Evolutionary conservation across 441 rosid species (phyloP).

Genomic region (Pelargonium citronellum): DNA sequence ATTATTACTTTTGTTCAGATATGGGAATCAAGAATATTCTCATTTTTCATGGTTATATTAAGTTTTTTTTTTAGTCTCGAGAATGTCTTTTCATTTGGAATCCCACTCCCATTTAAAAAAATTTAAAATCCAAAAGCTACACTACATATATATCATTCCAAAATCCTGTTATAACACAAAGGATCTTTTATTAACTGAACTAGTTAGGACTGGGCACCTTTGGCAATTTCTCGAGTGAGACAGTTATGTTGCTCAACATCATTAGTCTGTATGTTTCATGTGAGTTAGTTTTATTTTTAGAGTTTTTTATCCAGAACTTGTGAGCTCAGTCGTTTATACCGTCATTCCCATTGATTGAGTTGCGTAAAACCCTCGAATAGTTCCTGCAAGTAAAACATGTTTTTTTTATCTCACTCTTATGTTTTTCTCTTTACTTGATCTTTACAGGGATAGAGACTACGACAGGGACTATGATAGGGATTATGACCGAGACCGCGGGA

Average conservation of each 20-base stretch:
- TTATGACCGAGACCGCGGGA: constrained; percentile 45
- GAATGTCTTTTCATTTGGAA: no score
- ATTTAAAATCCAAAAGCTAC: no score
- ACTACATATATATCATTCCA: no score
- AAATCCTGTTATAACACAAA: no score
- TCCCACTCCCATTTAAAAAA: no score
- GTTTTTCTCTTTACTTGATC: constrained; percentile 16
- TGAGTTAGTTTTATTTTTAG: not conserved
- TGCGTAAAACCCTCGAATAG: not conserved
- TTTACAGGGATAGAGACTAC: constrained; percentile 39
- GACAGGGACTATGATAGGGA: constrained; percentile 38
- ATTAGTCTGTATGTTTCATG: not conserved
- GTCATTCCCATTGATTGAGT: not conserved
- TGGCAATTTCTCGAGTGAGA: not conserved
- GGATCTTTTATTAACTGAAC: no score
- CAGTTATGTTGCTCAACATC: not conserved
- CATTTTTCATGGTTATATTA: no score
- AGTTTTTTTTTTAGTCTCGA: no score
- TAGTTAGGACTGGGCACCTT: no score
- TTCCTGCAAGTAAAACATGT: not conserved
- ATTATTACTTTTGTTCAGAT: no score
- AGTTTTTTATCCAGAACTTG: not conserved
- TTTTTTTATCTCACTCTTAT: not conserved
- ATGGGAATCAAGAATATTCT: no score
- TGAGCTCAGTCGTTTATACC: not conserved